Percentiles rank a stretch among this genome's conserved stretches.
Evolutionary conservation across 2,329 filamentous ascomycete genomes (phyloP).

Genomic region (Nemania serpens): DNA sequence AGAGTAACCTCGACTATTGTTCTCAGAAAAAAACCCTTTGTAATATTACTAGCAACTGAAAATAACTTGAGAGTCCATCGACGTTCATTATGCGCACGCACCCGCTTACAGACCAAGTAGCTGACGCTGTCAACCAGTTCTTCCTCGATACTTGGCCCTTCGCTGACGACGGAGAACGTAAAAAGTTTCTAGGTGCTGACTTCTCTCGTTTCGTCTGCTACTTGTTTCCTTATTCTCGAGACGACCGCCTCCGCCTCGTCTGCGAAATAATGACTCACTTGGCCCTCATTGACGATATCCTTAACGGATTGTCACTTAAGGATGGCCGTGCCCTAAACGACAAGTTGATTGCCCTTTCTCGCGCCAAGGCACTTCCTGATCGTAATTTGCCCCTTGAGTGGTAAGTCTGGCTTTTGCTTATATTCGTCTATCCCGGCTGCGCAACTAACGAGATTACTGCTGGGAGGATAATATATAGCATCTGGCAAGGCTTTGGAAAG

Average conservation of each 20-base stretch:
- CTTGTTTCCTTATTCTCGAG: background rate
- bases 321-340: background rate
- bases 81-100: background rate
- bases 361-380: slow-evolving; percentile 42
- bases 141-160: slow-evolving; percentile 4
- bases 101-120: slow-evolving; percentile 1
- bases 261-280: slow-evolving; percentile 2
- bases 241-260: background rate
- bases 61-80: slow-evolving; percentile 17
- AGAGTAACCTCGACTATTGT: too few relatives aligned
- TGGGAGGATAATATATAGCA: slow-evolving; percentile 41
- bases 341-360: slow-evolving; percentile 28
- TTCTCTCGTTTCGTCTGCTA: background rate
- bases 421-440: too few relatives aligned
- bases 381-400: slow-evolving; percentile 40
- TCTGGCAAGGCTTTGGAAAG: slow-evolving; percentile 45
- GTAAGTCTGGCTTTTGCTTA: background rate
- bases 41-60: slow-evolving; percentile 16
- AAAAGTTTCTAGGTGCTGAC: slow-evolving; percentile 6
- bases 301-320: slow-evolving; percentile 4
- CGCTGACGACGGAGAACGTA: background rate
- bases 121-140: slow-evolving; percentile 5
- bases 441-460: background rate
- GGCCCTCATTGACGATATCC: slow-evolving; percentile 19
- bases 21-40: too few relatives aligned